Conservation (phyloP, 164 flowering plant genomes). For the Vitis rotundifolia region DNA sequence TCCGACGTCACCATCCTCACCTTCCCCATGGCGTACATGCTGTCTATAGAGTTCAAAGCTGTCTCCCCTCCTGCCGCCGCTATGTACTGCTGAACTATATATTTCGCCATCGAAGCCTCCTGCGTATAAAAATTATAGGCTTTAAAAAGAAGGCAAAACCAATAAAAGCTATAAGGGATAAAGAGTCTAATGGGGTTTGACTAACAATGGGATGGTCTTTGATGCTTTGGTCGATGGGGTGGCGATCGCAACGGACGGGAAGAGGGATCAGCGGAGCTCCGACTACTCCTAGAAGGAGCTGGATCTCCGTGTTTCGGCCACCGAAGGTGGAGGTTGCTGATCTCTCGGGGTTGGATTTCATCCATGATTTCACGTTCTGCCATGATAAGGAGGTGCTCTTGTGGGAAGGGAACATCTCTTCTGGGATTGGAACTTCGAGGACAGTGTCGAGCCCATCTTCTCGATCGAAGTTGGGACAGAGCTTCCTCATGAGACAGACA, state of each 20-base stretch:
- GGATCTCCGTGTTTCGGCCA: constrained; percentile 58
- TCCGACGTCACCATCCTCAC: constrained; percentile 74
- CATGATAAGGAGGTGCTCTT: constrained; percentile 38
- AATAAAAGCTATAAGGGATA: not conserved
- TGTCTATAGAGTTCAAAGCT: constrained; percentile 54
- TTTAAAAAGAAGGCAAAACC: too few relatives aligned
- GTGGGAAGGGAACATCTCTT: constrained; percentile 58
- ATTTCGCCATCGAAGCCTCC: constrained; percentile 89
- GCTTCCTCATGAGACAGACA: constrained; percentile 62
- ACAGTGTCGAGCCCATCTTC: constrained; percentile 90
- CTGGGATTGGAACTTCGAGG: constrained; percentile 91
- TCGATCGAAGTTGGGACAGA: constrained; percentile 78
- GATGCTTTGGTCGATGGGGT: constrained; percentile 32
- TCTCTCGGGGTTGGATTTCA: constrained; percentile 37
- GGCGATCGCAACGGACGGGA: constrained; percentile 41
- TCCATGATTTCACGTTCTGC: constrained; percentile 77
- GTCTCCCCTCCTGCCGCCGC: constrained; percentile 85
- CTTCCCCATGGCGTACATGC: constrained; percentile 94
- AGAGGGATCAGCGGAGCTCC: constrained; percentile 88
- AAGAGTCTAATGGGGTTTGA: not conserved
- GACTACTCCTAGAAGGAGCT: constrained; percentile 74
- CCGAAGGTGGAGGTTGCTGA: constrained; percentile 33
- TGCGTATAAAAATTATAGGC: constrained; percentile 11
- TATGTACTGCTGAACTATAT: constrained; percentile 84
- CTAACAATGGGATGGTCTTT: constrained; percentile 80